phyloP scores from a whole-genome alignment of 1,139 yeast genomes.

The Hansenula lynferdii region DNA sequence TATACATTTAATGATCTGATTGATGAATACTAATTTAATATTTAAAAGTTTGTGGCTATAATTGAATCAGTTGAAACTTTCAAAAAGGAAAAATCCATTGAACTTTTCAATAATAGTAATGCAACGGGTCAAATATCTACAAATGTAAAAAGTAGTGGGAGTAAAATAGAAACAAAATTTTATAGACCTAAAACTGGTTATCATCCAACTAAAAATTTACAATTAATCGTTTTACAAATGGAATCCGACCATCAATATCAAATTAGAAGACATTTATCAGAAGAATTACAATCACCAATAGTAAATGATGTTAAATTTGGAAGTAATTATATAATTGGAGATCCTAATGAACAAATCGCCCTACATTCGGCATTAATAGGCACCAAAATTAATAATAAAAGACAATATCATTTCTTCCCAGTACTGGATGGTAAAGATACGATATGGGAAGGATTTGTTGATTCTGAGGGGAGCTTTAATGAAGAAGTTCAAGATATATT shows the following conservation, averaged over 20 bases:
- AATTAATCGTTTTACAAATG: conserved; percentile 29
- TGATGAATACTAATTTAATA: too few species aligned
- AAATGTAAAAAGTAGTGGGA: too few species aligned
- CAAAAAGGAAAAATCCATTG: too few species aligned
- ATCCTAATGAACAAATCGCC: conserved; percentile 8
- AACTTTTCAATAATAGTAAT: too few species aligned
- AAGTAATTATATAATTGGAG: not conserved
- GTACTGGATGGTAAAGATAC: conserved; percentile 1
- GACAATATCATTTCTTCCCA: not conserved
- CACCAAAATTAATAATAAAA: not conserved
- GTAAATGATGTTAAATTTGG: conserved; percentile 25
- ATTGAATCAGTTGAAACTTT: too few species aligned
- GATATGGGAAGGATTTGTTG: conserved; percentile 12
- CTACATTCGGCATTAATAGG: conserved; percentile 13
- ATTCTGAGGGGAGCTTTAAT: conserved; percentile 4
- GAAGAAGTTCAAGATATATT: conserved; percentile 13
- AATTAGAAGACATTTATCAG: conserved; percentile 31
- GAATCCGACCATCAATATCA: conserved; percentile 44
- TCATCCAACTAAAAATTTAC: conserved; percentile 1
- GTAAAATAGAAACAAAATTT: too few species aligned
- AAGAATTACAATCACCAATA: conserved; percentile 22
- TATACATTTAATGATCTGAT: too few species aligned
- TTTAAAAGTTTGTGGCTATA: too few species aligned
- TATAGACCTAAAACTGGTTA: too few species aligned
- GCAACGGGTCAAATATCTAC: too few species aligned